phyloP scores from a whole-genome alignment of 345 rosid genomes.

The Limnanthes douglasii region DNA sequence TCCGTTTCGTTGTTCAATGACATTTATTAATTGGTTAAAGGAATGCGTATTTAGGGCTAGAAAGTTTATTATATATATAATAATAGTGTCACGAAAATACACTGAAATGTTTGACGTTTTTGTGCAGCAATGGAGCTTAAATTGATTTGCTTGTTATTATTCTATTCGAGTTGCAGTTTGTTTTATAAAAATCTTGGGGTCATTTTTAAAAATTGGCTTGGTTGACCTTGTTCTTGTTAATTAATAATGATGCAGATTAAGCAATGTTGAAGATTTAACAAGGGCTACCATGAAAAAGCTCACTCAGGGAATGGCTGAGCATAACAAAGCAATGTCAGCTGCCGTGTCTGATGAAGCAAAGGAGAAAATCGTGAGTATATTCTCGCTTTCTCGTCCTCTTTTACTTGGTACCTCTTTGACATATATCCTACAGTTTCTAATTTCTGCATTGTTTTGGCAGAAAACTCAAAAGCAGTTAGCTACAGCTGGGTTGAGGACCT shows the following conservation, averaged over 20 bases:
- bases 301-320: conserved; percentile 88
- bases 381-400: conserved; percentile 1
- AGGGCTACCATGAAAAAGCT: conserved; percentile 86
- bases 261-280: conserved; percentile 72
- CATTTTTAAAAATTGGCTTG: no score
- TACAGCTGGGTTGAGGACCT: conserved; percentile 80
- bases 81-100: no score
- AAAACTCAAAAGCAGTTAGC: conserved; percentile 82
- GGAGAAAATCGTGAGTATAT: conserved; percentile 49
- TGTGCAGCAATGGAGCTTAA: no score
- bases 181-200: no score
- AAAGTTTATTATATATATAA: no score
- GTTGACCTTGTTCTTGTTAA: not conserved
- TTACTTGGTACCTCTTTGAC: not conserved
- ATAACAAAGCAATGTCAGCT: conserved; percentile 91
- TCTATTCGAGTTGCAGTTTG: no score
- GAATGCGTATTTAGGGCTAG: no score
- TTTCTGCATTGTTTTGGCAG: conserved; percentile 21
- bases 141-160: no score
- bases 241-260: conserved; percentile 39
- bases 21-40: no score
- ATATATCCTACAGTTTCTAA: conserved; percentile 1
- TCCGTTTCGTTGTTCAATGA: no score
- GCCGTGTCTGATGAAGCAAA: conserved; percentile 94
- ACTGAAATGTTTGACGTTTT: no score